A percentile compares a stretch with the other conserved stretches of the same genome.
These are phyloP conservation scores for Torulaspora quercuum DNA, from an alignment of 805 yeast species.

Conservation along the genomic window DNA sequence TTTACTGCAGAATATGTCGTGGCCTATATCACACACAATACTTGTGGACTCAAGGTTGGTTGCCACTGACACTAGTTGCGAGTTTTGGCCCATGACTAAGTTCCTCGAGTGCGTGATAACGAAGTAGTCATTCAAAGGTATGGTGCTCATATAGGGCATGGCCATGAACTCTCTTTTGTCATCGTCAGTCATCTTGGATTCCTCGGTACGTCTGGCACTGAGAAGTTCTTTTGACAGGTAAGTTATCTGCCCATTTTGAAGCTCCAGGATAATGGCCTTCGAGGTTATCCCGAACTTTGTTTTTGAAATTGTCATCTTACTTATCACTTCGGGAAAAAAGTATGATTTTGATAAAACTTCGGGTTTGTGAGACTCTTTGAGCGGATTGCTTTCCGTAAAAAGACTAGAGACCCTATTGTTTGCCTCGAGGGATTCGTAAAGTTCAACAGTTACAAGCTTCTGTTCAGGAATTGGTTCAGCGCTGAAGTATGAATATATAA, in stretches of 20 bases:
- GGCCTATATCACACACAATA: constrained; percentile 59
- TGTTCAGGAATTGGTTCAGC: constrained; percentile 48
- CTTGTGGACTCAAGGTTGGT: constrained; percentile 82
- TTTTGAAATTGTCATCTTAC: constrained; percentile 48
- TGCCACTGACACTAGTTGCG: constrained; percentile 45
- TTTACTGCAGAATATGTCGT: constrained; percentile 74
- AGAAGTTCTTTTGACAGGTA: constrained; percentile 67
- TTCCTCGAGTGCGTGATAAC: constrained; percentile 51
- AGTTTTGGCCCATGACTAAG: constrained; percentile 34
- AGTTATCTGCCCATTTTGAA: constrained; percentile 59
- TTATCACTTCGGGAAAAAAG: constrained; percentile 57
- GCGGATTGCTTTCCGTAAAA: constrained; percentile 14
- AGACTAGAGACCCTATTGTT: constrained; percentile 41
- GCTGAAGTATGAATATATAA: constrained; percentile 63
- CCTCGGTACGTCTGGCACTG: constrained; percentile 66
- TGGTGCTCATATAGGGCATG: constrained; percentile 61
- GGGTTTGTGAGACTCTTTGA: constrained; percentile 40
- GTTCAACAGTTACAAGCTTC: constrained; percentile 67
- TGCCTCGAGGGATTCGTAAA: constrained; percentile 64
- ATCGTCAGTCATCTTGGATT: constrained; percentile 46
- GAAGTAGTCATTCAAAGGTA: constrained; percentile 48
- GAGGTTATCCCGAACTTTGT: constrained; percentile 67
- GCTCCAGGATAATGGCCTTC: constrained; percentile 58
- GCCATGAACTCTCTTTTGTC: constrained; percentile 59
- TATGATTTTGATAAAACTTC: constrained; percentile 54